These are phyloP conservation scores for Lantana camara DNA, from an alignment of 257 asterid species.

Conservation along the genomic window DNA sequence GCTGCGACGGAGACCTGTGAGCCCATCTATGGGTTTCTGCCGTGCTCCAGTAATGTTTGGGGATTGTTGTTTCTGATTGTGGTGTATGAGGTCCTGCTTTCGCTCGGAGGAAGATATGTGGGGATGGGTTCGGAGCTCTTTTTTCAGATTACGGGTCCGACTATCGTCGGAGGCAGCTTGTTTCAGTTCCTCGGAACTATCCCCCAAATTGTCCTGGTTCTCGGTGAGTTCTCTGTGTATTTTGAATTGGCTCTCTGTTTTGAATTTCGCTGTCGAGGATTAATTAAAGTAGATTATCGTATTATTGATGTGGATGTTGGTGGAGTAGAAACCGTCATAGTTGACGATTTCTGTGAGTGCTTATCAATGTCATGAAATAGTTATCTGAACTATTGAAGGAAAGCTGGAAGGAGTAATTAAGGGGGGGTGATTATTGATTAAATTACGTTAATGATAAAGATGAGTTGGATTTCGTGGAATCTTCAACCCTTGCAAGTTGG, in stretches of 20 bases:
- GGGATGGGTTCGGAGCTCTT: constrained; percentile 56
- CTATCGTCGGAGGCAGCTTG: constrained; percentile 62
- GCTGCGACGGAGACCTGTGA: constrained; percentile 43
- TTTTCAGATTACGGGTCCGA: constrained; percentile 56
- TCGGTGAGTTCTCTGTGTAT: constrained; percentile 58
- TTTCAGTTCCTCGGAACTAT: constrained; percentile 59
- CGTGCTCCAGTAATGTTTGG: constrained; percentile 53
- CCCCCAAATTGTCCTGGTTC: constrained; percentile 59
- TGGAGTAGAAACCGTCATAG: too few species aligned
- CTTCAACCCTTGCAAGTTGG: not conserved
- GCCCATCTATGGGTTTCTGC: constrained; percentile 58
- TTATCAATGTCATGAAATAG: too few species aligned
- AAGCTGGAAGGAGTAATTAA: too few species aligned
- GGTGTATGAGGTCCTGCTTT: constrained; percentile 51
- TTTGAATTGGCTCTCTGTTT: too few species aligned
- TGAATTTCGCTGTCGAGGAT: too few species aligned
- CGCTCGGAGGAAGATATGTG: constrained; percentile 43
- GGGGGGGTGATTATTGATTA: too few species aligned
- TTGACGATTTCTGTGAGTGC: too few species aligned
- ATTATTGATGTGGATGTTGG: too few species aligned
- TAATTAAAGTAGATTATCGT: too few species aligned
- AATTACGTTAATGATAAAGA: too few species aligned
- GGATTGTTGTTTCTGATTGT: constrained; percentile 59
- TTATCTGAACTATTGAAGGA: too few species aligned
- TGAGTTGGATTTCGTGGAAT: not conserved